Conservation (phyloP, 257 asterid genomes). For the Solanum verrucosum region DNA sequence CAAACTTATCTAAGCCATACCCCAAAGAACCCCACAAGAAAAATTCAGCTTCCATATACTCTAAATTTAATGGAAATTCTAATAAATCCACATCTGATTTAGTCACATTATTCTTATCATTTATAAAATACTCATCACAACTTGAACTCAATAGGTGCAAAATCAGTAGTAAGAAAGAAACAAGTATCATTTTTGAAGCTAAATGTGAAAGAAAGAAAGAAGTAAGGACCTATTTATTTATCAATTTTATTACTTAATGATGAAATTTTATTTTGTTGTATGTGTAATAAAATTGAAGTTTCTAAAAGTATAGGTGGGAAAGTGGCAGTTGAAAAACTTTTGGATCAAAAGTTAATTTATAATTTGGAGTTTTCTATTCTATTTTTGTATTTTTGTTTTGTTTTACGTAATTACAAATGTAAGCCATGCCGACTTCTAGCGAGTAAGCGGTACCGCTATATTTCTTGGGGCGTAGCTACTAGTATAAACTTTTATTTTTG, state of each 20-base stretch:
- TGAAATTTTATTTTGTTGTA: neutral
- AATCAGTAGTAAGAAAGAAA: neutral
- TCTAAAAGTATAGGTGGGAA: neutral
- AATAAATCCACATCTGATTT: slow-evolving; percentile 36
- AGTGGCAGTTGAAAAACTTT: neutral
- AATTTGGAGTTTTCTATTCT: neutral
- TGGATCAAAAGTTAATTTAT: neutral
- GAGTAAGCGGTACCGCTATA: neutral
- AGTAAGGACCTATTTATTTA: neutral
- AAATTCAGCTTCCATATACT: slow-evolving; percentile 79
- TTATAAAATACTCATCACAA: neutral
- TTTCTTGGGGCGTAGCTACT: neutral
- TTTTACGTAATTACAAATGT: neutral
- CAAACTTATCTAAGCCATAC: slow-evolving; percentile 43
- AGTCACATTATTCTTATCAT: slow-evolving; percentile 5
- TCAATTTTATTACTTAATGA: neutral
- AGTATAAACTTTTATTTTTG: neutral
- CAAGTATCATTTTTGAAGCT: neutral
- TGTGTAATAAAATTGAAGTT: neutral
- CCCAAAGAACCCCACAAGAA: slow-evolving; percentile 65
- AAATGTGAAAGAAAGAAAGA: neutral
- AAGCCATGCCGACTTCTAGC: neutral
- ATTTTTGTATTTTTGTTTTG: neutral
- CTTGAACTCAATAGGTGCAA: neutral
- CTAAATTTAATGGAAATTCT: slow-evolving; percentile 71